Conservation (phyloP, 176 grass and related monocot genomes). For the Juncus effusus region DNA sequence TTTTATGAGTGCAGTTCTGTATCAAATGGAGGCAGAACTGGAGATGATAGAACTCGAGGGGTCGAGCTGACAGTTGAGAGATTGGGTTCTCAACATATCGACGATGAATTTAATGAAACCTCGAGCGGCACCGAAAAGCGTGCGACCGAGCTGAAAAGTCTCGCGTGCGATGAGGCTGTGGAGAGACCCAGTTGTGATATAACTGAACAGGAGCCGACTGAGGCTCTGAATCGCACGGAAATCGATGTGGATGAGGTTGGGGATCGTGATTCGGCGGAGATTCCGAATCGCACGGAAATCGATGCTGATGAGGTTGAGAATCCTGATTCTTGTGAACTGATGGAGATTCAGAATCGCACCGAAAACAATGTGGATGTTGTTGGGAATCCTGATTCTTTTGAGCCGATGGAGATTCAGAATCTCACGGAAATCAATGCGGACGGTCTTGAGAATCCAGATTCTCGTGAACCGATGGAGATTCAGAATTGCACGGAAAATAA, state of each 20-base stretch:
- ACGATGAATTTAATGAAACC: not conserved
- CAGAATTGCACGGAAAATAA: not conserved
- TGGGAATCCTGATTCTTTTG: not conserved
- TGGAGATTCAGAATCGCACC: not conserved
- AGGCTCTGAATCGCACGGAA: not conserved
- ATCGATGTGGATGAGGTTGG: constrained; percentile 3
- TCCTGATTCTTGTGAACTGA: not conserved
- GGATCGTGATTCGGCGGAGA: not conserved
- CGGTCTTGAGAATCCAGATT: not conserved
- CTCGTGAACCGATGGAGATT: not conserved
- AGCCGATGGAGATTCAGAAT: constrained; percentile 2
- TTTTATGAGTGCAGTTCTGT: too few species aligned
- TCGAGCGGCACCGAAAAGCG: not conserved
- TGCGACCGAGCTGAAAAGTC: not conserved
- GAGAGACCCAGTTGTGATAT: not conserved
- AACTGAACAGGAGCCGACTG: constrained; percentile 1
- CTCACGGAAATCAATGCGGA: constrained; percentile 3
- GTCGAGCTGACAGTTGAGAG: not conserved
- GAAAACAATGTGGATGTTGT: not conserved
- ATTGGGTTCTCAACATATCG: not conserved
- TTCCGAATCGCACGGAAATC: not conserved
- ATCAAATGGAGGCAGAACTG: not conserved
- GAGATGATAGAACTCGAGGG: not conserved
- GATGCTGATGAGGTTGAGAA: not conserved
- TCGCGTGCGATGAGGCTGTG: not conserved